These are phyloP conservation scores for Vairimorpha ceranae DNA, from an alignment of 371 early-diverging fungal genomes.

Conservation along the genomic window DNA sequence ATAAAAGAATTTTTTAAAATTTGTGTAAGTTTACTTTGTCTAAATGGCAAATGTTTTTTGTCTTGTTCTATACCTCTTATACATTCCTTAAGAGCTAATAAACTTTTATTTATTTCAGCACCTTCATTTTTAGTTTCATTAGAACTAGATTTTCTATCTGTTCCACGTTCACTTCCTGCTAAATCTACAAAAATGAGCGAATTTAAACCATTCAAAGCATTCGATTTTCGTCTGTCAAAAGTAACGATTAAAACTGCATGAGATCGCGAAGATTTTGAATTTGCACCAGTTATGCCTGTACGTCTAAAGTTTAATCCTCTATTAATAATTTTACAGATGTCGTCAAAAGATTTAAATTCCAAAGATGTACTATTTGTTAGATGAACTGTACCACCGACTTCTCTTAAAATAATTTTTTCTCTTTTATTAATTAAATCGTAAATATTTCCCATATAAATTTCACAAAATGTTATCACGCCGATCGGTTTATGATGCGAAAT, in stretches of 20 bases:
- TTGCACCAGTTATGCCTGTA: constrained; percentile 78
- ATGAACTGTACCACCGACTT: constrained; percentile 71
- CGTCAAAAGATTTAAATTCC: constrained; percentile 69
- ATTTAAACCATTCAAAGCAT: constrained; percentile 3
- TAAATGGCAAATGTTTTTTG: constrained; percentile 81
- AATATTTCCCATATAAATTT: constrained; percentile 45
- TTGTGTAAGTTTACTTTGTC: constrained; percentile 89
- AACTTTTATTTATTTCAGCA: constrained; percentile 90
- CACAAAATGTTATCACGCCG: constrained; percentile 35
- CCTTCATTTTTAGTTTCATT: constrained; percentile 85
- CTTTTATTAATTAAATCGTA: constrained; percentile 32
- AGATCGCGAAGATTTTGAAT: constrained; percentile 84
- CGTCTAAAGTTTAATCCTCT: constrained; percentile 67
- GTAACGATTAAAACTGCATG: constrained; percentile 72
- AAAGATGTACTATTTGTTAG: constrained; percentile 75
- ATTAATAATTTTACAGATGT: constrained; percentile 76
- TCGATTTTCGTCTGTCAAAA: not conserved
- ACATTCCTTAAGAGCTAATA: constrained; percentile 88
- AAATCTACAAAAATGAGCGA: constrained; percentile 80
- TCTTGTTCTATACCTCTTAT: constrained; percentile 86
- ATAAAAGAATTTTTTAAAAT: constrained; percentile 90
- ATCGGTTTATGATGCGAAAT: constrained; percentile 42
- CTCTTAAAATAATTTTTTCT: constrained; percentile 55
- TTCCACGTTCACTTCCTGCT: constrained; percentile 94
- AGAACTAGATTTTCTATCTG: constrained; percentile 82